Conservation (phyloP, 768 basidiomycete genomes). For the Russula griseocarnosa region DNA sequence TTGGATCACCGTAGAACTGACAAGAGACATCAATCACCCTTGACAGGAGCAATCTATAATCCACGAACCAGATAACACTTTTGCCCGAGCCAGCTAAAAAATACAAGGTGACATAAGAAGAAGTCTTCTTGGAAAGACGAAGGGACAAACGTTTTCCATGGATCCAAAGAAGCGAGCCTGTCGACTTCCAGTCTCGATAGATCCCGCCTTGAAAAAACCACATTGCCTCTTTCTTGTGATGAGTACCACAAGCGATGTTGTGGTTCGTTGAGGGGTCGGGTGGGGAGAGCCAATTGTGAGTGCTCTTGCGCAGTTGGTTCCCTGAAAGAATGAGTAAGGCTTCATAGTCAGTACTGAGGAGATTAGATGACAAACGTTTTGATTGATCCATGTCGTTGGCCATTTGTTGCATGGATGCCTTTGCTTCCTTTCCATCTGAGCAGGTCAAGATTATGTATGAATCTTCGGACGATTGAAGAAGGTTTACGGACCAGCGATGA, state of each 20-base stretch:
- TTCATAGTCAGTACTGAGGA: neutral
- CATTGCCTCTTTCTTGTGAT: neutral
- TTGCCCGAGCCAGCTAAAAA: slow-evolving; percentile 14
- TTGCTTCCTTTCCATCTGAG: too few species aligned
- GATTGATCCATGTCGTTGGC: neutral
- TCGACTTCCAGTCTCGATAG: neutral
- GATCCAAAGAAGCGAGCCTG: slow-evolving; percentile 1
- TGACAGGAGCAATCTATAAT: too few species aligned
- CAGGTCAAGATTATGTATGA: neutral
- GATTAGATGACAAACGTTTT: neutral
- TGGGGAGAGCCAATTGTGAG: slow-evolving; percentile 12
- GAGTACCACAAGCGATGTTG: neutral
- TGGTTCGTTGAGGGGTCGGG: slow-evolving; percentile 9
- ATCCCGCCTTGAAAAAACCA: neutral
- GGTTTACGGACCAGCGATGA: neutral
- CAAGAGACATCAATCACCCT: neutral
- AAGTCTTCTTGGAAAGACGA: too few species aligned
- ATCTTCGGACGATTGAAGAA: neutral
- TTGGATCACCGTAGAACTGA: slow-evolving; percentile 10
- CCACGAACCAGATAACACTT: slow-evolving; percentile 11
- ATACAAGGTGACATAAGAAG: neutral
- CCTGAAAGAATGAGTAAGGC: neutral
- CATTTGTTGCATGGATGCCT: neutral
- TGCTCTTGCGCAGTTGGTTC: neutral
- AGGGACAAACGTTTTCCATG: slow-evolving; percentile 11